These are phyloP conservation scores for Suhomyces kunorum DNA, from an alignment of 1,139 yeast species.

Conservation along the genomic window DNA sequence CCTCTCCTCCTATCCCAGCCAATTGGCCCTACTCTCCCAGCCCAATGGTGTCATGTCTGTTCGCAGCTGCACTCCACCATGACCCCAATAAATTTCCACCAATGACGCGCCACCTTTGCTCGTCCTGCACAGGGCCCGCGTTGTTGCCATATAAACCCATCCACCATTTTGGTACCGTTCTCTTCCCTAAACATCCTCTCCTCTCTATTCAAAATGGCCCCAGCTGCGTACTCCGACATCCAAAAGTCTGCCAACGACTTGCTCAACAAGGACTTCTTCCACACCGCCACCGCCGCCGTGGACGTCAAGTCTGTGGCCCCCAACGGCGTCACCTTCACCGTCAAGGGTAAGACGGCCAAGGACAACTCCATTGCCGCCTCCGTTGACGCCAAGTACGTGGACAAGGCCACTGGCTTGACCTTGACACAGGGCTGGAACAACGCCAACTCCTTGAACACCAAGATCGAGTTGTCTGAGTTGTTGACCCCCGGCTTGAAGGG, in stretches of 20 bases:
- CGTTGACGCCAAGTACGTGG: constrained; percentile 89
- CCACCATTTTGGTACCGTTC: constrained; percentile 8
- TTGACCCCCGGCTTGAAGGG: constrained; percentile 95
- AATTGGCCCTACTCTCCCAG: not conserved
- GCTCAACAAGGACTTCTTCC: constrained; percentile 91
- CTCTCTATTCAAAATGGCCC: constrained; percentile 38
- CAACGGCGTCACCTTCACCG: constrained; percentile 93
- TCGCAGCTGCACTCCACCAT: not conserved
- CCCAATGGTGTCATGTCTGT: not conserved
- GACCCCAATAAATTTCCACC: constrained; percentile 13
- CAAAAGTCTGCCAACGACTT: constrained; percentile 89
- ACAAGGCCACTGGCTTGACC: constrained; percentile 90
- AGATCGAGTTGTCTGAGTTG: constrained; percentile 88
- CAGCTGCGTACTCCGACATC: constrained; percentile 85
- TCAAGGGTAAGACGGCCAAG: constrained; percentile 87
- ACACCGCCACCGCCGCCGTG: constrained; percentile 80
- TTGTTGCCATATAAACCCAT: constrained; percentile 12
- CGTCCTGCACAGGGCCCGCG: constrained; percentile 10
- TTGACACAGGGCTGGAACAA: constrained; percentile 98
- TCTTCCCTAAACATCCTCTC: constrained; percentile 8
- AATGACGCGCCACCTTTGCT: constrained; percentile 12
- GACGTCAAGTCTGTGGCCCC: constrained; percentile 94
- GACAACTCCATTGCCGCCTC: constrained; percentile 85
- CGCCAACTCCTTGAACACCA: constrained; percentile 88
- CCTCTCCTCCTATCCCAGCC: not conserved